Conservation (phyloP, 345 rosid genomes). For the Populus tremula region DNA sequence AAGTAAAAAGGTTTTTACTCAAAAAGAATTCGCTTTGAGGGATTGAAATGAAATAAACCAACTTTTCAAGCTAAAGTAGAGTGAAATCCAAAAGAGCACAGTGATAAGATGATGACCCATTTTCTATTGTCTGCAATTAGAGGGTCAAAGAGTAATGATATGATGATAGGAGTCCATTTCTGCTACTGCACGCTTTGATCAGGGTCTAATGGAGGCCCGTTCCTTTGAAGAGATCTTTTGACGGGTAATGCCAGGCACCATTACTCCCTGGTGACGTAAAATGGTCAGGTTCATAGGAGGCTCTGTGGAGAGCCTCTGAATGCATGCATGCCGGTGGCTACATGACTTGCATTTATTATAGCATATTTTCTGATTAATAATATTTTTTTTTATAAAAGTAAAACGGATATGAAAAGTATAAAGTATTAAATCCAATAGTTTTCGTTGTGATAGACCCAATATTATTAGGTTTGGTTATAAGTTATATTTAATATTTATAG, state of each 20-base stretch:
- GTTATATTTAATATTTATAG: too few relatives aligned
- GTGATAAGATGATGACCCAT: constrained; percentile 37
- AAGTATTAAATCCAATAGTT: too few relatives aligned
- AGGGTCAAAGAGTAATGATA: constrained; percentile 13
- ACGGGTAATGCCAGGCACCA: constrained; percentile 22
- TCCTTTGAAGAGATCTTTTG: constrained; percentile 16
- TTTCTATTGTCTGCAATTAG: constrained; percentile 31
- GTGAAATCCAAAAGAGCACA: background rate
- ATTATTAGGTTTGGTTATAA: rapidly evolving
- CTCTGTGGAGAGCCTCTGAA: background rate
- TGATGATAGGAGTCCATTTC: background rate
- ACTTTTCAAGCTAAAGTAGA: background rate
- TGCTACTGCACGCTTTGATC: background rate
- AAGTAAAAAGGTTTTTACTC: background rate
- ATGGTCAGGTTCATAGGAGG: constrained; percentile 21
- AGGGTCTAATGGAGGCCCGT: constrained; percentile 28
- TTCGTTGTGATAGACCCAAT: too few relatives aligned
- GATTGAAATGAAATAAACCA: background rate
- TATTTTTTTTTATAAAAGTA: too few relatives aligned
- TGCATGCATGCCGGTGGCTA: background rate
- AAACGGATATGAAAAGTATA: too few relatives aligned
- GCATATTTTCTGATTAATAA: too few relatives aligned
- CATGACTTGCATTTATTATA: too few relatives aligned
- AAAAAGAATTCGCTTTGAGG: background rate
- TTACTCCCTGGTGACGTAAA: constrained; percentile 2